phyloP scores from a whole-genome alignment of 1,139 yeast genomes.

The Kodamaea plutei region DNA sequence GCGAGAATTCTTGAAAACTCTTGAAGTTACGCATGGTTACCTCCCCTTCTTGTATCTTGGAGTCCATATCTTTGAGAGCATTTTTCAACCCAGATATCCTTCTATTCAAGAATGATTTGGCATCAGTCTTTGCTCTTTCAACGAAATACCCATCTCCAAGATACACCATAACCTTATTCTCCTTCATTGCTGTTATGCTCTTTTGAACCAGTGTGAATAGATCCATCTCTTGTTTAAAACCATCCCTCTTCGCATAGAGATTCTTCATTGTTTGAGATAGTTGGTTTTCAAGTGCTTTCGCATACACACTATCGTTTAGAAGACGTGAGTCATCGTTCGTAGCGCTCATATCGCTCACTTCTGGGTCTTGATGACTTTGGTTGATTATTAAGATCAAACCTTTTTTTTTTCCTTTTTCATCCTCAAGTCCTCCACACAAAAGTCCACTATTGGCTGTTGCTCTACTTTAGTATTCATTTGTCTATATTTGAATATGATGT shows the following conservation, averaged over 20 bases:
- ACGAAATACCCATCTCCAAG: constrained; percentile 63
- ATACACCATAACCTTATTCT: constrained; percentile 36
- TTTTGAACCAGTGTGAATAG: constrained; percentile 10
- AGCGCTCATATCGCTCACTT: background rate
- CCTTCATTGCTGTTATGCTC: constrained; percentile 7
- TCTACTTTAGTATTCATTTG: too few relatives aligned
- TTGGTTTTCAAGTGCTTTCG: constrained; percentile 10
- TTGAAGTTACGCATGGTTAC: constrained; percentile 30
- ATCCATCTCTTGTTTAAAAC: constrained; percentile 13
- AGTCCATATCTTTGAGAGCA: constrained; percentile 35
- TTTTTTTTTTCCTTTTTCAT: too few relatives aligned
- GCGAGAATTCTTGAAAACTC: constrained; percentile 19
- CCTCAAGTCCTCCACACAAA: too few relatives aligned
- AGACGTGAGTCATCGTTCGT: background rate
- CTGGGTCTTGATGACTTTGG: background rate
- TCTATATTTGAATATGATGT: background rate
- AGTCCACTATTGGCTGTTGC: too few relatives aligned
- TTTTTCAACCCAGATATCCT: constrained; percentile 33
- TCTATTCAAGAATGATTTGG: constrained; percentile 40
- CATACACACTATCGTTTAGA: constrained; percentile 1
- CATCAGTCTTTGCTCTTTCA: constrained; percentile 42
- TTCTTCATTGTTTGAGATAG: constrained; percentile 14
- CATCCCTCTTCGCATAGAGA: constrained; percentile 12
- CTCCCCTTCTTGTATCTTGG: constrained; percentile 44
- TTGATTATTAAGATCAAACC: too few relatives aligned